Base-by-base conservation (phyloP, 495 filamentous ascomycete genomes). In the Barbatosphaeria neglecta region DNA sequence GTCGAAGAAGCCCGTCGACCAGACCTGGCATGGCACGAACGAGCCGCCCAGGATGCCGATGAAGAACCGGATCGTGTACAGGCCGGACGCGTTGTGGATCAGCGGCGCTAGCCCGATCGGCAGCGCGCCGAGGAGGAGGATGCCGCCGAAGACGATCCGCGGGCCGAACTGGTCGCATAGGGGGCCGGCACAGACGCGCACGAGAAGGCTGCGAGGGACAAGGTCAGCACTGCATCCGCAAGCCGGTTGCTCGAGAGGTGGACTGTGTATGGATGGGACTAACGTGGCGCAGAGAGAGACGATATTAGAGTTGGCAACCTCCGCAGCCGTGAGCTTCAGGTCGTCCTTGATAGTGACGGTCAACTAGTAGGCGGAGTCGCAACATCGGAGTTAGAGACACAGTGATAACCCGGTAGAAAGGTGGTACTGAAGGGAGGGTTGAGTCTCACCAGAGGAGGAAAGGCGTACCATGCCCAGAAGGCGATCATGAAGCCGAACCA, bases 401-500 rank as follows among this genome's bases (percentile, higher is more conserved):
- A n/a, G n/a, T n/a, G n/a, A n/a, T n/a, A n/a, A n/a, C n/a, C n/a
- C n/a, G n/a, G n/a, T n/a, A n/a, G n/a, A n/a, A n/a, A n/a, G n/a
- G n/a, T n/a, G n/a, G 22, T 20, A 48, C 6, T 22, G 18, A 7
- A 33, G 35, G 17, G 22, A 9, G 33, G 7, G 22, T 46, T 10
- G n/a, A 17, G 27, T 70, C 81, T 65, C 70, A 88, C 83, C 68
- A 92, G 59, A 54, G 86, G 86, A 45, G 86, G 86, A 67, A 90
- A 90, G 1, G 86, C 78, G 59, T 81, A 87, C 84, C 90, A 97
- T 2, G 86, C 90, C 66, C 87, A 84, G 69, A 97, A 97, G 18
- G 89, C 87, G 47, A 96, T 79, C 81, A 96, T 86, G 68, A 97
- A 97, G 8, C 90, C 90, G 41, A 87, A 76, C 83, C 90, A 95